phyloP scores from a whole-genome alignment of 148 eudicot species.

The Vaccinium macrocarpon region DNA sequence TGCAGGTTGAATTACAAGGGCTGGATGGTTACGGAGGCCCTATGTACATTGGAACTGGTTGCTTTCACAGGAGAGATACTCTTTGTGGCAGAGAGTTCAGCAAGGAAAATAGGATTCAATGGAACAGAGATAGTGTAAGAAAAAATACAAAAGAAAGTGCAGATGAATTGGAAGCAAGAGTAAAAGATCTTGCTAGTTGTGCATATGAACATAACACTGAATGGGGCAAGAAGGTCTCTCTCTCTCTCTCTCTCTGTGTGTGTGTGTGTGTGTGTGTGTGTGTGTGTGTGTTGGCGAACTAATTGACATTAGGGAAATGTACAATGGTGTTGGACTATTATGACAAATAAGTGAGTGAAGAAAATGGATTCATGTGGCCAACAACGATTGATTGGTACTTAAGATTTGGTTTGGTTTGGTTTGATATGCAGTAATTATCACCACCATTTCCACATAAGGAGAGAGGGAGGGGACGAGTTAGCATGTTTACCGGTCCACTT shows the following conservation, averaged over 20 bases:
- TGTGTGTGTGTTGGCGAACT: no score
- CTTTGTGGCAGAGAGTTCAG: constrained; percentile 53
- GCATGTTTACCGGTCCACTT: not conserved
- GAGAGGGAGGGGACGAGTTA: not conserved
- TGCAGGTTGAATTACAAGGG: constrained; percentile 69
- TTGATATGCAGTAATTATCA: not conserved
- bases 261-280: no score
- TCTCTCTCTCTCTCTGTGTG: not conserved
- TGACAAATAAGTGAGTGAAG: not conserved
- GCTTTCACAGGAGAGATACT: constrained; percentile 78
- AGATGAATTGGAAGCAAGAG: constrained; percentile 43
- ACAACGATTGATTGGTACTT: not conserved
- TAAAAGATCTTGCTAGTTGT: constrained; percentile 51
- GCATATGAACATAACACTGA: constrained; percentile 56
- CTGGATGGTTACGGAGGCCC: constrained; percentile 84
- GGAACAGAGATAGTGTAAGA: constrained; percentile 31
- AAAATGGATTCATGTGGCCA: not conserved
- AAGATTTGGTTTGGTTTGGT: not conserved
- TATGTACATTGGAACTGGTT: constrained; percentile 68
- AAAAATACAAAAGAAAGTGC: constrained; percentile 21
- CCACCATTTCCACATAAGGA: no score
- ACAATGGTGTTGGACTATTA: not conserved
- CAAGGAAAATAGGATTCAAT: constrained; percentile 28
- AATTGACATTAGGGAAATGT: not conserved
- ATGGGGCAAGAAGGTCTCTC: constrained; percentile 84